Conservation (phyloP, 805 yeast species). For the Ogataea saltuana region DNA sequence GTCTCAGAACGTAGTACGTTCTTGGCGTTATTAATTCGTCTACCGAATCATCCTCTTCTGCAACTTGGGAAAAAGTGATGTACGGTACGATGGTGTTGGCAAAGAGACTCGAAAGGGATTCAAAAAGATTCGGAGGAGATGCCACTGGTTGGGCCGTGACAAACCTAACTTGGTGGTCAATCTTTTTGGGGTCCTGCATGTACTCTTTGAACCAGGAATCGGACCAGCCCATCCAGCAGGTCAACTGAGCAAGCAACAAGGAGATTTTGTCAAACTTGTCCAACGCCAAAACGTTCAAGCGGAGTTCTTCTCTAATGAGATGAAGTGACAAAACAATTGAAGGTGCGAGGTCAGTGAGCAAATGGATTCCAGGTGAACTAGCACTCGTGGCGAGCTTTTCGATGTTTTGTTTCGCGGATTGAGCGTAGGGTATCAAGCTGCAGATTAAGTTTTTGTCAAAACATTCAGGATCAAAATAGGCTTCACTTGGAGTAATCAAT, state of each 20-base stretch:
- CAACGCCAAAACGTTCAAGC: slow-evolving; percentile 51
- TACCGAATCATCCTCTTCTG: slow-evolving; percentile 58
- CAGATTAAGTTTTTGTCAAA: slow-evolving; percentile 28
- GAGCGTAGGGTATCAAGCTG: slow-evolving; percentile 26
- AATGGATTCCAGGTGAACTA: slow-evolving; percentile 33
- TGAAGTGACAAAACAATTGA: slow-evolving; percentile 70
- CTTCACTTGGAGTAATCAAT: slow-evolving; percentile 47
- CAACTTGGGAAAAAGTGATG: slow-evolving; percentile 64
- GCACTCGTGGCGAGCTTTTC: slow-evolving; percentile 13
- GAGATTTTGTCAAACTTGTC: slow-evolving; percentile 45
- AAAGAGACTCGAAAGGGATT: slow-evolving; percentile 55
- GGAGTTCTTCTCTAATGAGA: slow-evolving; percentile 71
- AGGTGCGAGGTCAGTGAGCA: slow-evolving; percentile 57
- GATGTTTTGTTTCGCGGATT: slow-evolving; percentile 19
- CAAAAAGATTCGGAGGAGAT: slow-evolving; percentile 61
- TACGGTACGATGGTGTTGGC: slow-evolving; percentile 51
- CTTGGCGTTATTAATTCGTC: slow-evolving; percentile 67
- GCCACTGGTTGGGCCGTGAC: slow-evolving; percentile 46
- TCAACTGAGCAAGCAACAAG: slow-evolving; percentile 56
- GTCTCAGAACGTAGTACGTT: slow-evolving; percentile 54
- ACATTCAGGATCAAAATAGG: slow-evolving; percentile 21
- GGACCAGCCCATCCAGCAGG: slow-evolving; percentile 75
- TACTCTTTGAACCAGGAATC: slow-evolving; percentile 64
- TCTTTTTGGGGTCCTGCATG: slow-evolving; percentile 30
- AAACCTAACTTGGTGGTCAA: slow-evolving; percentile 45